phyloP scores from a whole-genome alignment of 2,329 filamentous ascomycete genomes.

The Calonectria honghensis region DNA sequence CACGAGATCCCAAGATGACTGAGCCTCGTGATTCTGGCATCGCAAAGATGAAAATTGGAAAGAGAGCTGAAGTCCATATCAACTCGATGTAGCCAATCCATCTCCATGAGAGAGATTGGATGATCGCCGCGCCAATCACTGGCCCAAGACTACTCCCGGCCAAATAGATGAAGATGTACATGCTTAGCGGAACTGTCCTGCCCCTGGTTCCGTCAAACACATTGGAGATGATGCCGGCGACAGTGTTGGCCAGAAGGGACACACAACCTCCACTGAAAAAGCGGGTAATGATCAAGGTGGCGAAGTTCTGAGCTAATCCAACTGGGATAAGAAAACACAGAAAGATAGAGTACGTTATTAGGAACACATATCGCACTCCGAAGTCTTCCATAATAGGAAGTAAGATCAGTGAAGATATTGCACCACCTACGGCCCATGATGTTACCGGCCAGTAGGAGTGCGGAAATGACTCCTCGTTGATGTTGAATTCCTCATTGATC shows the following conservation, averaged over 20 bases:
- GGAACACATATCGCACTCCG: constrained; percentile 41
- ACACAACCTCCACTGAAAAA: constrained; percentile 45
- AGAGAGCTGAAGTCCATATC: constrained; percentile 44
- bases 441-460: constrained; percentile 46
- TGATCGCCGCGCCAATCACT: constrained; percentile 40
- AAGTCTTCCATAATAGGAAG: constrained; percentile 46
- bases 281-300: constrained; percentile 37
- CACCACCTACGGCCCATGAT: constrained; percentile 41
- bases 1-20: constrained; percentile 24
- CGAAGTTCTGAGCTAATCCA: constrained; percentile 38
- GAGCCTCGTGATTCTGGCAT: constrained; percentile 41
- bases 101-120: constrained; percentile 38
- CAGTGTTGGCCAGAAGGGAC: constrained; percentile 30
- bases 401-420: constrained; percentile 33
- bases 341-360: constrained; percentile 32
- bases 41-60: constrained; percentile 42
- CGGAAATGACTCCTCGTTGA: constrained; percentile 39
- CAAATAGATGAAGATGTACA: constrained; percentile 45
- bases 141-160: constrained; percentile 41
- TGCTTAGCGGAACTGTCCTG: constrained; percentile 32
- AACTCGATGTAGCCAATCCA: constrained; percentile 47
- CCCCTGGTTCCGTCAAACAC: constrained; percentile 38
- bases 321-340: constrained; percentile 40
- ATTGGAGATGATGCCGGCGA: constrained; percentile 34
- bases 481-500: constrained; percentile 34